A percentile compares a stretch with the other conserved stretches of the same genome.
phyloP scores from a whole-genome alignment of 2,329 filamentous ascomycete genomes.

The Cercospora berteroae region DNA sequence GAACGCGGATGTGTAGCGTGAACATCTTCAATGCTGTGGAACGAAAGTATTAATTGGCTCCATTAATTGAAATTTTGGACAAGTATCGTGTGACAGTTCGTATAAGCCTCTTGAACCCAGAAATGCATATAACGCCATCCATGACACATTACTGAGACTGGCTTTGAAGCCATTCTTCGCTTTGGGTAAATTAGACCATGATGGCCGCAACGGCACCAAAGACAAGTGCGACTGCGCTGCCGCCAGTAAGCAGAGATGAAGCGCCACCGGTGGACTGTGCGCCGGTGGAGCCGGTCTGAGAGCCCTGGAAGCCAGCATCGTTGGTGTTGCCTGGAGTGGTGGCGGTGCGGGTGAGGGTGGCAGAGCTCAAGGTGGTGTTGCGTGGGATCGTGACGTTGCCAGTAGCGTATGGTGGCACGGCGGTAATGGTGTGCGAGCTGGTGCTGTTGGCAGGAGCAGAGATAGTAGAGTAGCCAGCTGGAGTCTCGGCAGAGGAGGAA shows the following conservation, averaged over 20 bases:
- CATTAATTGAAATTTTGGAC: not conserved
- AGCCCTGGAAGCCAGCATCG: slow-evolving; percentile 23
- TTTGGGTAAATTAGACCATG: slow-evolving; percentile 16
- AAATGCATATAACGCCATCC: not conserved
- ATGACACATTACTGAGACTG: not conserved
- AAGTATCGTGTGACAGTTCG: not conserved
- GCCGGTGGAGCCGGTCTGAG: slow-evolving; percentile 9
- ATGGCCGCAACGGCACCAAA: slow-evolving; percentile 44
- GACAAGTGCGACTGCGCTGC: slow-evolving; percentile 44
- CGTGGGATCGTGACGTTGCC: slow-evolving; percentile 26
- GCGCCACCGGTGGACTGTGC: slow-evolving; percentile 21
- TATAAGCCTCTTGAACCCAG: not conserved
- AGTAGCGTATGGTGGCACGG: slow-evolving; percentile 24
- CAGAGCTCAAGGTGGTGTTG: slow-evolving; percentile 33
- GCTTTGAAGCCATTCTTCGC: not conserved
- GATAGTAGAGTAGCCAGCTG: slow-evolving; percentile 21
- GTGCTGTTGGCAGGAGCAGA: slow-evolving; percentile 12
- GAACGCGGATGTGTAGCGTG: not conserved
- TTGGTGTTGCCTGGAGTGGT: slow-evolving; percentile 7
- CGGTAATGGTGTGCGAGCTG: slow-evolving; percentile 19
- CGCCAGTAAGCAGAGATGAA: slow-evolving; percentile 19
- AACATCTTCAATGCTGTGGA: not conserved
- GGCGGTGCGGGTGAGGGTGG: slow-evolving; percentile 25
- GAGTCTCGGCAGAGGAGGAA: slow-evolving; percentile 35
- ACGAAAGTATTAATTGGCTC: not conserved